A percentile compares a stretch with the other conserved stretches of the same genome.
These are phyloP conservation scores for Asterophora parasitica DNA, from an alignment of 768 basidiomycete genomes.

Conservation along the genomic window DNA sequence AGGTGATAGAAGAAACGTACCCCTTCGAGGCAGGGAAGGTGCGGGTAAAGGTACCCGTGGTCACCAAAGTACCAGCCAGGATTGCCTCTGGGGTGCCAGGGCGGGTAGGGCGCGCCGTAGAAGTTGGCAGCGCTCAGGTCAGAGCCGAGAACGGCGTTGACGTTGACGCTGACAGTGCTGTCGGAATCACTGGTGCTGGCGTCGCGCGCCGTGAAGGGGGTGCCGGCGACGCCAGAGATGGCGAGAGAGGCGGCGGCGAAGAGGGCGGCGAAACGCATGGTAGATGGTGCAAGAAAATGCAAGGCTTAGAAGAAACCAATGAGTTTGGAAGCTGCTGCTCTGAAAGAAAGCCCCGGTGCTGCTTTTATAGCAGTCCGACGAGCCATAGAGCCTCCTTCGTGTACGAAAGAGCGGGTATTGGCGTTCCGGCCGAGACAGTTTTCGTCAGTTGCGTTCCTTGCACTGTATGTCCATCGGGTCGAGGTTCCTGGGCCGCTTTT, in stretches of 20 bases:
- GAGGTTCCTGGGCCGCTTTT: conserved; percentile 1
- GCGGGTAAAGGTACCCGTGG: conserved; percentile 22
- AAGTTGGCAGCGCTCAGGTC: conserved; percentile 28
- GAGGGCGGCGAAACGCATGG: conserved; percentile 28
- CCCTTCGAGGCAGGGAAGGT: conserved; percentile 28
- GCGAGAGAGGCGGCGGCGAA: conserved; percentile 21
- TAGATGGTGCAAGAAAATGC: not conserved
- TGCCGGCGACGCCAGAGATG: conserved; percentile 18
- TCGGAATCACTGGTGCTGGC: too few species aligned
- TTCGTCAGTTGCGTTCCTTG: not conserved
- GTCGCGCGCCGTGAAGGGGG: conserved; percentile 8
- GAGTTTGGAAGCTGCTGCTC: conserved; percentile 9
- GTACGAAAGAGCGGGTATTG: not conserved
- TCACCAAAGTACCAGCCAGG: conserved; percentile 43
- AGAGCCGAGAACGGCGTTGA: conserved; percentile 16
- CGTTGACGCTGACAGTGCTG: conserved; percentile 10
- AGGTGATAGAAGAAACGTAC: conserved; percentile 10
- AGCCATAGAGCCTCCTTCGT: not conserved
- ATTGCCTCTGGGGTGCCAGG: conserved; percentile 27
- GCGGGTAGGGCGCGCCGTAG: conserved; percentile 35
- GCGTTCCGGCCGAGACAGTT: conserved; percentile 3
- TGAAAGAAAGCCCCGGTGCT: not conserved
- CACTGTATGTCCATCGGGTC: not conserved
- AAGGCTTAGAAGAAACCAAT: not conserved
- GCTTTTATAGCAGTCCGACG: conserved; percentile 9